Evolutionary conservation across 176 grass and related monocot genomes (phyloP), one percentile per base, ranked within the genome.

Genomic region (Avena eriantha): DNA sequence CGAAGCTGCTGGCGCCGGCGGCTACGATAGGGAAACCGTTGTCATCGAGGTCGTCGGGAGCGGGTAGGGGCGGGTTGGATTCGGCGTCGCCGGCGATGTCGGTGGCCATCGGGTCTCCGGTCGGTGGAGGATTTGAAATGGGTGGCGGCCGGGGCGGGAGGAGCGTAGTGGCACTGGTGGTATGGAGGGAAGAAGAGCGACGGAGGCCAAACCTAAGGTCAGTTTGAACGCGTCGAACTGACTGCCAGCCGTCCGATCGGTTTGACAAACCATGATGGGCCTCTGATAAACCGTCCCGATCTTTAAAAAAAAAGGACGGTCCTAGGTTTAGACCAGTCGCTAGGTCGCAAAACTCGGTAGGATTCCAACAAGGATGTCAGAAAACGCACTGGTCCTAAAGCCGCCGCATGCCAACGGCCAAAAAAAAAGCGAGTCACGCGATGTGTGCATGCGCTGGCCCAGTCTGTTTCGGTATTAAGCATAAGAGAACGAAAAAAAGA

Each of bases 101-200:
- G 47, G 84, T 60, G 49, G 36, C 87, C 81, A 93, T 92, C n/a
- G 74, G 39, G 72, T 56, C 72, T 10, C 21, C 7, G 6, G 66
- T 18, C 65, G 65, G 51, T 57, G 63, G 50, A 31, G 16, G 68
- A 56, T 88, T 93, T 83, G 84, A 90, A 95, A 91, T 79, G 77
- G 26, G 67, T 84, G 91, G 81, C 84, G 84, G 86, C 84, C 75
- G 78, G 57, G 56, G 31, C 14, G 10, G n/a, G 18, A 35, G 67
- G 79, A 7, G 33, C 45, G 33, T 69, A 31, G 31, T 65, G 24
- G 61, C 6, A 21, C 0, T 63, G 22, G 19, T 57, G 56, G 56
- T 22, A 10, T 24, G 21, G 43, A 73, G 43, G 71, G 48, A 49
- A 45, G 41, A 10, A 35, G 3, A 1, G 48, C 24, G 18, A 29